Percentiles rank a stretch among this genome's conserved stretches.
Evolutionary conservation across 768 basidiomycete genomes (phyloP).

Genomic region (Amanita fuliginea): DNA sequence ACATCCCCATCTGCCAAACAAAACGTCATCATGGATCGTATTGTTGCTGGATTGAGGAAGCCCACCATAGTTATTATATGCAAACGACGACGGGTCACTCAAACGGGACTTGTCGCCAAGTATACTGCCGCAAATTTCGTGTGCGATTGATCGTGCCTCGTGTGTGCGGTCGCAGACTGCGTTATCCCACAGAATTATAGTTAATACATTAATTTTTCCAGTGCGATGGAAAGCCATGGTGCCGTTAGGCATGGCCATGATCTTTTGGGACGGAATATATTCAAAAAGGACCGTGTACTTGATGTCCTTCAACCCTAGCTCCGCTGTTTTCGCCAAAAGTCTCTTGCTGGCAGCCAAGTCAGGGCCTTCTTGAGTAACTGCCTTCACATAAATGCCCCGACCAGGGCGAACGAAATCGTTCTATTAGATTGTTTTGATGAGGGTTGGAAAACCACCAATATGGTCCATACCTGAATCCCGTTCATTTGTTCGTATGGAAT

Average conservation of each 20-base stretch:
- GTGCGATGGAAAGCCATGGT: constrained; percentile 31
- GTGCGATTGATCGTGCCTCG: constrained; percentile 18
- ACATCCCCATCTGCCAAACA: not conserved
- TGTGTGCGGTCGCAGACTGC: constrained; percentile 17
- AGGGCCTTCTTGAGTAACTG: constrained; percentile 21
- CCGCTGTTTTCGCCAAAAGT: constrained; percentile 19
- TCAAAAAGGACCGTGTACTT: constrained; percentile 24
- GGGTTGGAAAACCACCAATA: not conserved
- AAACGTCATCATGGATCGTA: not conserved
- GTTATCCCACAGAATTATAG: constrained; percentile 22
- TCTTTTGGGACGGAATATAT: constrained; percentile 27
- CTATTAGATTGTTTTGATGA: constrained; percentile 13
- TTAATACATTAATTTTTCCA: constrained; percentile 22
- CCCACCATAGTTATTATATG: constrained; percentile 39
- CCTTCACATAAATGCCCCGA: constrained; percentile 30
- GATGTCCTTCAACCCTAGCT: constrained; percentile 2
- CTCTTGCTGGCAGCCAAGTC: constrained; percentile 15
- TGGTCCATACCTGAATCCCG: constrained; percentile 19
- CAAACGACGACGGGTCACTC: constrained; percentile 17
- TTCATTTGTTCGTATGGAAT: constrained; percentile 40
- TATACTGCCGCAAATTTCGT: constrained; percentile 21
- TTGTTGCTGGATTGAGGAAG: not conserved
- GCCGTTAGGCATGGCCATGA: constrained; percentile 21
- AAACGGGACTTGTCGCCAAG: constrained; percentile 17
- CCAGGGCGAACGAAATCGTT: constrained; percentile 26